Percentiles rank a stretch among this genome's conserved stretches.
Evolutionary conservation across 192 early-diverging fungal species (phyloP).

Genomic region (Mortierella alpina): DNA sequence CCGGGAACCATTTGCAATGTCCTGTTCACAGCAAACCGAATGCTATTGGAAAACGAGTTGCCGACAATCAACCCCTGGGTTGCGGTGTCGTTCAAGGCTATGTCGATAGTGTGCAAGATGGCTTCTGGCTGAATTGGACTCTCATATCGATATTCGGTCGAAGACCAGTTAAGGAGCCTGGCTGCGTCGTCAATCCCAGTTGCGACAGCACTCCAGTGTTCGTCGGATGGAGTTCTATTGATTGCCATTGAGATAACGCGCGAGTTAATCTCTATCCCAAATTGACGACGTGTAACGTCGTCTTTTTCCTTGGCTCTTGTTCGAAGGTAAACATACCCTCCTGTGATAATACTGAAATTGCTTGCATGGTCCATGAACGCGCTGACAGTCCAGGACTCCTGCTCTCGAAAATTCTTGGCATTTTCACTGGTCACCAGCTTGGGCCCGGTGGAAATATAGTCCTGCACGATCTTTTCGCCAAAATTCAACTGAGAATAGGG

Average conservation of each 20-base stretch:
- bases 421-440: conserved; percentile 29
- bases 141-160: conserved; percentile 49
- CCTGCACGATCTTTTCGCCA: conserved; percentile 29
- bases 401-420: conserved; percentile 26
- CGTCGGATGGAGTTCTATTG: conserved; percentile 21
- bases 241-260: not conserved
- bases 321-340: conserved; percentile 14
- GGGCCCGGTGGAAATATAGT: conserved; percentile 26
- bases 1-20: not conserved
- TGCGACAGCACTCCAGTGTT: conserved; percentile 30
- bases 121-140: conserved; percentile 15
- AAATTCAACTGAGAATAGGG: conserved; percentile 24
- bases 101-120: conserved; percentile 20
- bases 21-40: conserved; percentile 26
- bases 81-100: conserved; percentile 15
- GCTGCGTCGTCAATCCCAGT: conserved; percentile 43
- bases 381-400: conserved; percentile 19
- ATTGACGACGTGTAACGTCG: too few species aligned
- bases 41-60: conserved; percentile 9
- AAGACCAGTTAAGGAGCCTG: conserved; percentile 28
- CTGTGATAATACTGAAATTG: conserved; percentile 35
- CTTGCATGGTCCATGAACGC: not conserved
- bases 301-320: too few species aligned
- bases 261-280: too few species aligned
- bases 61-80: conserved; percentile 36